Percentiles rank a stretch among this genome's conserved stretches.
These are phyloP conservation scores for Leccinum variicolor DNA, from an alignment of 768 basidiomycete species.

Conservation along the genomic window DNA sequence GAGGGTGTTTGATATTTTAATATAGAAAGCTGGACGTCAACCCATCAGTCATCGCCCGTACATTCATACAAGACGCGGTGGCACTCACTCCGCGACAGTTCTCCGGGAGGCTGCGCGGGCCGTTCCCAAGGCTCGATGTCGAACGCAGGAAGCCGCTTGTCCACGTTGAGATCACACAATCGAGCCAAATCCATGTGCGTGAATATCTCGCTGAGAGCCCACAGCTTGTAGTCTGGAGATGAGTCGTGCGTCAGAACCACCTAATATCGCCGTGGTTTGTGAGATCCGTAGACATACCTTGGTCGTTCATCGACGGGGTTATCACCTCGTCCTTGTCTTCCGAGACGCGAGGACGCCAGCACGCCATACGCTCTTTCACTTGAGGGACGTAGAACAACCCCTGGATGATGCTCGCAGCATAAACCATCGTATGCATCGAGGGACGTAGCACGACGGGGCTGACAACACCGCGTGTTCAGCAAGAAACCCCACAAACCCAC, in stretches of 20 bases:
- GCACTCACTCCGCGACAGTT: constrained; percentile 40
- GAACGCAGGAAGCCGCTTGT: constrained; percentile 46
- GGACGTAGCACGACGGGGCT: constrained; percentile 76
- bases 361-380: constrained; percentile 45
- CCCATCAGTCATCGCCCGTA: constrained; percentile 11
- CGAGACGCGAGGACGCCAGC: constrained; percentile 32
- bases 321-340: constrained; percentile 14
- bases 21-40: constrained; percentile 45
- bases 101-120: constrained; percentile 36
- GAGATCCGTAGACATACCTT: constrained; percentile 33
- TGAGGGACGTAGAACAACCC: constrained; percentile 70
- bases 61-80: neutral
- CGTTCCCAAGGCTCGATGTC: constrained; percentile 39
- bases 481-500: neutral
- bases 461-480: constrained; percentile 1
- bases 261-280: neutral
- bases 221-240: constrained; percentile 45
- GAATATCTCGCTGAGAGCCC: constrained; percentile 62
- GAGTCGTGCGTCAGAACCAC: neutral
- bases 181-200: constrained; percentile 67
- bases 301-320: constrained; percentile 30
- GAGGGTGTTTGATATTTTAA: constrained; percentile 38
- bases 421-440: constrained; percentile 45
- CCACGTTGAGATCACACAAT: constrained; percentile 53
- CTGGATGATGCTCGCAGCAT: constrained; percentile 54